A percentile compares a stretch with the other conserved stretches of the same genome.
Conservation (phyloP, 2,329 filamentous ascomycete genomes). For the Akanthomyces dipterigenus region DNA sequence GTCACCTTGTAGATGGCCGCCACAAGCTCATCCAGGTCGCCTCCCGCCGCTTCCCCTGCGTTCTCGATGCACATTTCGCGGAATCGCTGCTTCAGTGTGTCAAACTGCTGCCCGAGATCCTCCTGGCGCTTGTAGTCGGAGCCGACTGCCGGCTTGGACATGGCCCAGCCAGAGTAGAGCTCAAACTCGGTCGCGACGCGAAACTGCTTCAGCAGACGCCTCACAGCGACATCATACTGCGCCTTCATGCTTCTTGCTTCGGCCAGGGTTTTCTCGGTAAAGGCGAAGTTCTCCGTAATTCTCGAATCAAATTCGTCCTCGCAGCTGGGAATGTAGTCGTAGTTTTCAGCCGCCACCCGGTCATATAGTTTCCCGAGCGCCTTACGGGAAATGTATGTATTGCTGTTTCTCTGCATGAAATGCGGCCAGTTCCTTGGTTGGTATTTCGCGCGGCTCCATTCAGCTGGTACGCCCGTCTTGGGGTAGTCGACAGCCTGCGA, state of each 20-base stretch:
- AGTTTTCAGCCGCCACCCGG: slow-evolving; percentile 46
- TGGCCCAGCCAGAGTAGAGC: slow-evolving; percentile 78
- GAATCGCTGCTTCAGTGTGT: slow-evolving; percentile 61
- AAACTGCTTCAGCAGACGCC: slow-evolving; percentile 76
- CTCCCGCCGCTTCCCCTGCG: slow-evolving; percentile 64
- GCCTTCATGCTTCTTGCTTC: slow-evolving; percentile 61
- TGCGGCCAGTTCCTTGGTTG: slow-evolving; percentile 67
- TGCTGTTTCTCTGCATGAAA: slow-evolving; percentile 62
- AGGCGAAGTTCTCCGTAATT: slow-evolving; percentile 57
- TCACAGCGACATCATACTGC: slow-evolving; percentile 70
- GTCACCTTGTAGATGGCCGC: slow-evolving; percentile 87
- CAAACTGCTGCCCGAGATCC: slow-evolving; percentile 64
- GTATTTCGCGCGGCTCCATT: slow-evolving; percentile 51
- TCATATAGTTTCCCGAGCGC: slow-evolving; percentile 82
- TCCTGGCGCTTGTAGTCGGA: slow-evolving; percentile 84
- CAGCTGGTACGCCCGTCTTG: slow-evolving; percentile 77
- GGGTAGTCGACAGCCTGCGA: slow-evolving; percentile 91
- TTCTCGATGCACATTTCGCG: slow-evolving; percentile 57
- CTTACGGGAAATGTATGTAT: slow-evolving; percentile 58
- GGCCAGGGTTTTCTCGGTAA: slow-evolving; percentile 48
- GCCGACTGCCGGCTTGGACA: slow-evolving; percentile 64
- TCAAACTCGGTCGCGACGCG: slow-evolving; percentile 86
- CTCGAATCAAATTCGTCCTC: slow-evolving; percentile 67
- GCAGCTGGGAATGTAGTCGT: slow-evolving; percentile 69
- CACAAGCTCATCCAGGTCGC: slow-evolving; percentile 68